phyloP scores from a whole-genome alignment of 352 stramenopile species.

The Phytophthora foliorum region DNA sequence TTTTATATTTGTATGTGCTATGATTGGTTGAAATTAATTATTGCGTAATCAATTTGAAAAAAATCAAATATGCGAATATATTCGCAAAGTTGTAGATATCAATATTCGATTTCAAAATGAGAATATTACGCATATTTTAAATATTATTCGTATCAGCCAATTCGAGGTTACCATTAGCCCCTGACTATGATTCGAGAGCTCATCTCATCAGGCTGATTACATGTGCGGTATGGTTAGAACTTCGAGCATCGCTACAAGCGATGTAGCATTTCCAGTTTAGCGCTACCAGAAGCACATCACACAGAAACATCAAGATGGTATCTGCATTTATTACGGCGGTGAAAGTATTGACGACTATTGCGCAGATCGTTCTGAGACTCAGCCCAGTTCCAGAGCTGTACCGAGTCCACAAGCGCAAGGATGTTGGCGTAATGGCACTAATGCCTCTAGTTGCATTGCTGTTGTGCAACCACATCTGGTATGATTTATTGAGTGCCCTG shows the following conservation, averaged over 20 bases:
- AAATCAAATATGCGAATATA: too few species aligned
- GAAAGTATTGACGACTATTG: conserved; percentile 36
- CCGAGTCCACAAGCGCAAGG: conserved; percentile 20
- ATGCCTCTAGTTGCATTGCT: conserved; percentile 33
- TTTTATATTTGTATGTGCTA: too few species aligned
- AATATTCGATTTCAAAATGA: too few species aligned
- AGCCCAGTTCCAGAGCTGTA: conserved; percentile 40
- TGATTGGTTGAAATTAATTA: too few species aligned
- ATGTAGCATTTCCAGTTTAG: conserved; percentile 15
- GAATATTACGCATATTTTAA: too few species aligned
- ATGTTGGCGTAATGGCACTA: conserved; percentile 34
- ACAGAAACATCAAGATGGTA: conserved; percentile 6
- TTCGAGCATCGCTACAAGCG: too few species aligned
- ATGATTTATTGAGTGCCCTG: background rate
- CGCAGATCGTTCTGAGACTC: conserved; percentile 29
- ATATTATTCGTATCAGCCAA: too few species aligned
- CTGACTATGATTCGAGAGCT: too few species aligned
- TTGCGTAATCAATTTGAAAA: too few species aligned
- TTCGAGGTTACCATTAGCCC: too few species aligned
- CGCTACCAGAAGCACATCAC: background rate
- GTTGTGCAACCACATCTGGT: conserved; percentile 46
- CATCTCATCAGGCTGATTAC: conserved; percentile 14
- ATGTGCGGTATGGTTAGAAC: too few species aligned
- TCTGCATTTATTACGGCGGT: conserved; percentile 38
- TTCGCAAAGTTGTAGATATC: too few species aligned